Percentiles rank a stretch among this genome's conserved stretches.
These are phyloP conservation scores for Pochonia chlamydosporia DNA, from an alignment of 2,329 filamentous ascomycete genomes.

Conservation along the genomic window DNA sequence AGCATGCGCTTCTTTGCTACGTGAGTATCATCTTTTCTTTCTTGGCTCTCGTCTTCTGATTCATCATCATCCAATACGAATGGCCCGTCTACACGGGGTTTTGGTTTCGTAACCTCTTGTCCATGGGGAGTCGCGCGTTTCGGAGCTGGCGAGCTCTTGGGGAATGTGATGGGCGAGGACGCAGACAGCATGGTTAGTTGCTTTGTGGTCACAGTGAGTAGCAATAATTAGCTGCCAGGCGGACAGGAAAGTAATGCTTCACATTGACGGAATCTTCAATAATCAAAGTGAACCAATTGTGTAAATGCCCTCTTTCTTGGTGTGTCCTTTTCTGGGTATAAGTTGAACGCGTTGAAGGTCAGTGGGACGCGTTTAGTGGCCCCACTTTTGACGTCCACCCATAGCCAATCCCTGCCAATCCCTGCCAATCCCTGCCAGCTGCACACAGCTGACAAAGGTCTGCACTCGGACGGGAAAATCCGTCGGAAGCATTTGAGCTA, in stretches of 20 bases:
- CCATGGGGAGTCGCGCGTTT: constrained; percentile 32
- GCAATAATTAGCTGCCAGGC: not conserved
- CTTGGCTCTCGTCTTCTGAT: constrained; percentile 21
- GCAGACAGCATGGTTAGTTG: constrained; percentile 45
- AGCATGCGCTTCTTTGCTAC: constrained; percentile 26
- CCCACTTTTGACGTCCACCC: constrained; percentile 10
- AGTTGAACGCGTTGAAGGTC: constrained; percentile 7
- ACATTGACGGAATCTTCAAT: not conserved
- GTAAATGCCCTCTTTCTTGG: not conserved
- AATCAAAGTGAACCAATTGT: not conserved
- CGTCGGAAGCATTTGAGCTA: constrained; percentile 14
- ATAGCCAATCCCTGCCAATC: not conserved
- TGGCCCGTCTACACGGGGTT: constrained; percentile 29
- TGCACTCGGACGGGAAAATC: constrained; percentile 23
- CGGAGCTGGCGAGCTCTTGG: constrained; percentile 39
- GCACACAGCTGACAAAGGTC: constrained; percentile 14
- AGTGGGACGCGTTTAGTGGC: constrained; percentile 21
- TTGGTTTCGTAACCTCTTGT: constrained; percentile 27
- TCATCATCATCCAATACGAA: constrained; percentile 34
- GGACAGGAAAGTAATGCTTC: not conserved
- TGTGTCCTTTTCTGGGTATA: not conserved
- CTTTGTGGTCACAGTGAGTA: not conserved
- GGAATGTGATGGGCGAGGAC: constrained; percentile 54
- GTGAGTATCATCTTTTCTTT: constrained; percentile 9
- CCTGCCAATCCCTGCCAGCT: constrained; percentile 1